phyloP scores from a whole-genome alignment of 2,329 filamentous ascomycete genomes.

The Neonectria sp. region DNA sequence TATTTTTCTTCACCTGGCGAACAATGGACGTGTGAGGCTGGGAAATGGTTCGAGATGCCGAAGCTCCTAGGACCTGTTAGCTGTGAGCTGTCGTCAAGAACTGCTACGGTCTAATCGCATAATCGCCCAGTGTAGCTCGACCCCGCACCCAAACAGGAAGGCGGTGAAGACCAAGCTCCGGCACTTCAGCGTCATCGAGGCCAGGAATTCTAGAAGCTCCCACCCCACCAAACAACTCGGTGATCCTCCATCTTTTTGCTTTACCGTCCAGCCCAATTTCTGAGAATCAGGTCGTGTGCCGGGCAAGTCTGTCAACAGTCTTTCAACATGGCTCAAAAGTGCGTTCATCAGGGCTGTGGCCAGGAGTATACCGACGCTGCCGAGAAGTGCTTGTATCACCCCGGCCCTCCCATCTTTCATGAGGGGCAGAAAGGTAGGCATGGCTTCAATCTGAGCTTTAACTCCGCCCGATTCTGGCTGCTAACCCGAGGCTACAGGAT shows the following conservation, averaged over 20 bases:
- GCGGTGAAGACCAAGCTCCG: constrained; percentile 51
- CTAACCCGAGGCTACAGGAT: constrained; percentile 71
- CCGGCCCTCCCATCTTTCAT: constrained; percentile 94
- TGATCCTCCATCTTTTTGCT: constrained; percentile 29
- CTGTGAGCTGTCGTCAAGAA: background rate
- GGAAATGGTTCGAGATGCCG: constrained; percentile 31
- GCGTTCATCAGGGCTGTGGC: constrained; percentile 95
- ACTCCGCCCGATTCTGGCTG: background rate
- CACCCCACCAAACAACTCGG: constrained; percentile 49
- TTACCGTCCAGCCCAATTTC: constrained; percentile 20
- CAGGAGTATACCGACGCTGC: constrained; percentile 87
- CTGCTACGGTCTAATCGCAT: constrained; percentile 31
- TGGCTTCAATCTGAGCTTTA: background rate
- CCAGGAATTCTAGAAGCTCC: constrained; percentile 59
- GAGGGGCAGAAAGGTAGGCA: constrained; percentile 95
- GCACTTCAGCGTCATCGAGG: constrained; percentile 45
- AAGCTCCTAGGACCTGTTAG: constrained; percentile 7
- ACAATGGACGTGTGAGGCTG: background rate
- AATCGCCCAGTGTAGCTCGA: constrained; percentile 7
- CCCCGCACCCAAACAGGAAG: constrained; percentile 54
- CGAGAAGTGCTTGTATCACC: constrained; percentile 92
- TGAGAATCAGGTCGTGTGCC: constrained; percentile 18
- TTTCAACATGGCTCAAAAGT: constrained; percentile 80
- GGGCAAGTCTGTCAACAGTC: constrained; percentile 13
- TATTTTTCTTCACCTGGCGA: background rate